These are phyloP conservation scores for Nemania abortiva DNA, from an alignment of 2,329 filamentous ascomycete species.

Conservation along the genomic window DNA sequence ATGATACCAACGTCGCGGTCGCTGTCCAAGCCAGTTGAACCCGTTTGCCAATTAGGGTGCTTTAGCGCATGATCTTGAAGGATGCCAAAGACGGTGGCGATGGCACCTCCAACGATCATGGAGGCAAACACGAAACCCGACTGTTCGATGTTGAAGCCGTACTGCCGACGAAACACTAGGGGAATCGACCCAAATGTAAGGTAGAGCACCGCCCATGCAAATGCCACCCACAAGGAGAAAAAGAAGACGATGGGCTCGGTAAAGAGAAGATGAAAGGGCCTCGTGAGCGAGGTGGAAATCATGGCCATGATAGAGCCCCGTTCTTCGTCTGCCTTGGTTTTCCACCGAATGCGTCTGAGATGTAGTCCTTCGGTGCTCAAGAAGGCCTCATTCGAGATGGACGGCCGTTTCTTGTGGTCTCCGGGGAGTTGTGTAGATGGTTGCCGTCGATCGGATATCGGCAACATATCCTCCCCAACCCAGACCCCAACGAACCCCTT, in stretches of 20 bases:
- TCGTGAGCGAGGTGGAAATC: constrained; percentile 78
- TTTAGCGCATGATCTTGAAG: constrained; percentile 76
- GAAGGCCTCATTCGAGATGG: not conserved
- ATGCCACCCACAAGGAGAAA: constrained; percentile 91
- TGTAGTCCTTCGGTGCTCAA: not conserved
- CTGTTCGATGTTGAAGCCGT: constrained; percentile 75
- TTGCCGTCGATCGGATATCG: constrained; percentile 20
- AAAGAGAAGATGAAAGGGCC: constrained; percentile 81
- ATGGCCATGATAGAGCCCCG: constrained; percentile 75
- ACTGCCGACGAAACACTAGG: constrained; percentile 76
- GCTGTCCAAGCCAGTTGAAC: constrained; percentile 49
- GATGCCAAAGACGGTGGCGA: constrained; percentile 77
- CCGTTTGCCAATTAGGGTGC: constrained; percentile 55
- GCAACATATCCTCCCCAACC: constrained; percentile 43
- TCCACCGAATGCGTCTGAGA: constrained; percentile 77
- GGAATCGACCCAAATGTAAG: constrained; percentile 85
- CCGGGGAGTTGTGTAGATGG: constrained; percentile 7
- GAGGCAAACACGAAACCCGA: constrained; percentile 79
- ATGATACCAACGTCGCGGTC: constrained; percentile 40
- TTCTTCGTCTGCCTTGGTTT: constrained; percentile 82
- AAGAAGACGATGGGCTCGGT: constrained; percentile 85
- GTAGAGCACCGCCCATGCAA: constrained; percentile 91
- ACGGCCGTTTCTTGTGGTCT: constrained; percentile 36
- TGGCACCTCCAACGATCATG: constrained; percentile 73
- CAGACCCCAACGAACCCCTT: constrained; percentile 68